These are phyloP conservation scores for Gossypium ekmanianum DNA, from an alignment of 345 rosid species.

Conservation along the genomic window DNA sequence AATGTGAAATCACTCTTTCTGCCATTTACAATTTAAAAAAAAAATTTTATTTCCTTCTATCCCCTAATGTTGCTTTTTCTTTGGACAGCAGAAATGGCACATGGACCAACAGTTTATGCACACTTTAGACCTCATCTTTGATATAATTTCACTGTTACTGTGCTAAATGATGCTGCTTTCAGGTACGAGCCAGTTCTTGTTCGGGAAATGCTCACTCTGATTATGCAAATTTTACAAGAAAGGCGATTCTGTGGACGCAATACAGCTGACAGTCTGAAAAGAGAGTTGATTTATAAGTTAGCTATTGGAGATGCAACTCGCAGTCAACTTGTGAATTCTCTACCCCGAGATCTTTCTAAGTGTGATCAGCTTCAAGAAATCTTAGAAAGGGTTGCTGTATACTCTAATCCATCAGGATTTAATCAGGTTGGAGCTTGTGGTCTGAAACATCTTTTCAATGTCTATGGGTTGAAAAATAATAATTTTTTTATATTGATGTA, in stretches of 20 bases:
- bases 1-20: background rate
- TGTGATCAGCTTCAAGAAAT: constrained; percentile 68
- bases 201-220: constrained; percentile 83
- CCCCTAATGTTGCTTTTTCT: background rate
- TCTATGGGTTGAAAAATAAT: constrained; percentile 17
- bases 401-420: constrained; percentile 80
- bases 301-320: constrained; percentile 90
- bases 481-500: constrained; percentile 13
- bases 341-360: constrained; percentile 85
- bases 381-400: constrained; percentile 66
- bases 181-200: constrained; percentile 85
- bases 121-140: background rate
- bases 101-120: background rate
- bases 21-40: background rate
- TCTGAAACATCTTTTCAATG: constrained; percentile 19
- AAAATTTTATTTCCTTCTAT: background rate
- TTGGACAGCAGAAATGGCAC: background rate
- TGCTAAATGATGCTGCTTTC: constrained; percentile 27
- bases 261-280: constrained; percentile 71
- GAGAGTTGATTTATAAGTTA: constrained; percentile 82
- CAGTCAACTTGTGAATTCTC: constrained; percentile 78
- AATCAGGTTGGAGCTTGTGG: constrained; percentile 64
- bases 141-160: constrained; percentile 15
- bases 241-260: constrained; percentile 81
- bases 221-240: constrained; percentile 86